Evolutionary conservation across 345 rosid species (phyloP).

Genomic region (Alliaria petiolata): DNA sequence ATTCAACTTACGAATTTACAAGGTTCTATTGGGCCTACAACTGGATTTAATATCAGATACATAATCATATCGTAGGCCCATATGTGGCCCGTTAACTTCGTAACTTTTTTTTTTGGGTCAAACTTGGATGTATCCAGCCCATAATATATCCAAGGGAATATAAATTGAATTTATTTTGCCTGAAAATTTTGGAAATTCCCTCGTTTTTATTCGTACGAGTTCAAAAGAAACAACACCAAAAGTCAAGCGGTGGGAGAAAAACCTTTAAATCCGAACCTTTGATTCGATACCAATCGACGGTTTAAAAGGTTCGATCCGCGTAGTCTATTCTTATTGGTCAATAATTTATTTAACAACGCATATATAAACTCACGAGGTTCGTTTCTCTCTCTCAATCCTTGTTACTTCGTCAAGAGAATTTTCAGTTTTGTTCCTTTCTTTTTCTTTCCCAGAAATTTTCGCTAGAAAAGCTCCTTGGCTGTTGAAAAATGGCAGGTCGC

Average conservation of each 20-base stretch:
- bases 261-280: conserved; percentile 27
- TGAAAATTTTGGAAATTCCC: conserved; percentile 6
- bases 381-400: neutral
- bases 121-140: conserved; percentile 12
- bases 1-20: no score
- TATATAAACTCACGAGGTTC: neutral
- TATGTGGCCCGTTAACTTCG: neutral
- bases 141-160: no score
- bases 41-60: neutral
- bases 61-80: neutral
- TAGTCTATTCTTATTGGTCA: conserved; percentile 39
- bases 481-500: conserved; percentile 72
- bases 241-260: conserved; percentile 25
- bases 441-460: neutral
- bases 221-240: neutral
- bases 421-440: neutral
- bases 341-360: neutral
- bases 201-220: neutral
- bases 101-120: neutral
- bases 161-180: neutral
- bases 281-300: conserved; percentile 35
- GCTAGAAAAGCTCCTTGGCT: neutral
- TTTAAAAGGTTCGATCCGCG: conserved; percentile 9
- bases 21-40: neutral
- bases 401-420: neutral